phyloP scores from a whole-genome alignment of 345 rosid genomes.

The Salix exigua region DNA sequence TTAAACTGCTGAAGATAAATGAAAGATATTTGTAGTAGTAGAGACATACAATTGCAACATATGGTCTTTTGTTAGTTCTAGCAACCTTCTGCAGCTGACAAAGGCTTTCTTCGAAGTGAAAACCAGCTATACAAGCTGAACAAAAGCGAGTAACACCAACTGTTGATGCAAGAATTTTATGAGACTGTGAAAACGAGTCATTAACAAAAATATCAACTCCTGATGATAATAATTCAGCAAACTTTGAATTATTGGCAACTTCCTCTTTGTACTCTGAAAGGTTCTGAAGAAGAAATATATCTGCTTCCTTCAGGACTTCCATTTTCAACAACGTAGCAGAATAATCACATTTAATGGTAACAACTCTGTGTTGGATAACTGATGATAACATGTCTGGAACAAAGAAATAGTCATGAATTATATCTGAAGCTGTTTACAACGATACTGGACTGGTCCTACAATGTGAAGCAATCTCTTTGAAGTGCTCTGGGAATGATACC shows the following conservation, averaged over 20 bases:
- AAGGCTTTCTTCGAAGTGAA: conserved; percentile 52
- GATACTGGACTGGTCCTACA: neutral
- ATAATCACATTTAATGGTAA: conserved; percentile 24
- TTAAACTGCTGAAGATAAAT: neutral
- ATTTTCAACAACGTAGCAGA: conserved; percentile 20
- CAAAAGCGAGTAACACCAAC: conserved; percentile 54
- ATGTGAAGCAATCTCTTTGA: neutral
- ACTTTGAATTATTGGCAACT: conserved; percentile 47
- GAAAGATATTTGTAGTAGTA: neutral
- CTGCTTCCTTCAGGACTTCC: conserved; percentile 31
- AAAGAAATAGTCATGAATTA: conserved; percentile 7
- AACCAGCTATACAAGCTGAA: conserved; percentile 52
- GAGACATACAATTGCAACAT: conserved; percentile 56
- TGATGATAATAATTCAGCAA: conserved; percentile 47
- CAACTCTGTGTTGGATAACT: conserved; percentile 41
- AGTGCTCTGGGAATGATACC: conserved; percentile 31
- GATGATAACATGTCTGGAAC: conserved; percentile 47
- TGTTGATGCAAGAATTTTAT: conserved; percentile 65
- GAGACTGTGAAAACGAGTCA: conserved; percentile 54
- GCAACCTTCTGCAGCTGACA: conserved; percentile 36
- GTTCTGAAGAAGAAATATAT: conserved; percentile 48
- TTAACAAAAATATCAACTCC: conserved; percentile 66
- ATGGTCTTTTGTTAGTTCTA: conserved; percentile 41
- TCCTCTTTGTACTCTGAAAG: conserved; percentile 55
- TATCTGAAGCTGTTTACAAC: neutral